These are phyloP conservation scores for Cordia subcordata DNA, from an alignment of 257 asterid genomes.

Conservation along the genomic window DNA sequence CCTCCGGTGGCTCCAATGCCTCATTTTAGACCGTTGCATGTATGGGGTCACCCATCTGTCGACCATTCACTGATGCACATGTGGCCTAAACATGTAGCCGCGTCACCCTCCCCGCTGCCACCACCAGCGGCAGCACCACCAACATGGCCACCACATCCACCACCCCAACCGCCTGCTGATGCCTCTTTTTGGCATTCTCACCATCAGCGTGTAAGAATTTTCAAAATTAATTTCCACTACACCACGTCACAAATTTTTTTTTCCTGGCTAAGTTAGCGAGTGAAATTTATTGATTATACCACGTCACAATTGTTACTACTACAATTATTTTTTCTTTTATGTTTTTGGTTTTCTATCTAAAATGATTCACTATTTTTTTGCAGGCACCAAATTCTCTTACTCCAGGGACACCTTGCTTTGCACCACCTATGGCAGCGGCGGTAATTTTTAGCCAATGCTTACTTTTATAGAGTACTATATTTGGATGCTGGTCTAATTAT, in stretches of 20 bases:
- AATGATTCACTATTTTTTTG: background rate
- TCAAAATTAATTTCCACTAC: too few relatives aligned
- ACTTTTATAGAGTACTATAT: constrained; percentile 3
- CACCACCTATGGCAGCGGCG: constrained; percentile 40
- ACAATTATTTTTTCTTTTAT: background rate
- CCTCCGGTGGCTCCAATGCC: constrained; percentile 59
- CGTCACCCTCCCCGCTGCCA: constrained; percentile 33
- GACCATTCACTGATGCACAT: constrained; percentile 70
- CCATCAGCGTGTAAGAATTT: constrained; percentile 49
- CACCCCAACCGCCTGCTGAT: constrained; percentile 32
- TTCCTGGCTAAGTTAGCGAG: too few relatives aligned
- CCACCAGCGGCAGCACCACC: constrained; percentile 26
- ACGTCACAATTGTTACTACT: too few relatives aligned
- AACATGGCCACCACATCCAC: constrained; percentile 29
- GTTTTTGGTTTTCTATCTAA: background rate
- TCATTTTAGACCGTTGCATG: constrained; percentile 76
- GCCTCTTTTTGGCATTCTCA: constrained; percentile 59
- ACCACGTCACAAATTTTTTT: too few relatives aligned
- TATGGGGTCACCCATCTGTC: constrained; percentile 92
- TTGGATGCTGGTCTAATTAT: background rate
- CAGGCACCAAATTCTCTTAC: constrained; percentile 50
- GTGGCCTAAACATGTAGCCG: constrained; percentile 76
- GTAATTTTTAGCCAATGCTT: constrained; percentile 25
- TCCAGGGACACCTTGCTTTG: constrained; percentile 60
- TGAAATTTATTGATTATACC: too few relatives aligned